Evolutionary conservation across 2,329 filamentous ascomycete genomes (phyloP).

Genomic region (Pseudogymnoascus sp.): DNA sequence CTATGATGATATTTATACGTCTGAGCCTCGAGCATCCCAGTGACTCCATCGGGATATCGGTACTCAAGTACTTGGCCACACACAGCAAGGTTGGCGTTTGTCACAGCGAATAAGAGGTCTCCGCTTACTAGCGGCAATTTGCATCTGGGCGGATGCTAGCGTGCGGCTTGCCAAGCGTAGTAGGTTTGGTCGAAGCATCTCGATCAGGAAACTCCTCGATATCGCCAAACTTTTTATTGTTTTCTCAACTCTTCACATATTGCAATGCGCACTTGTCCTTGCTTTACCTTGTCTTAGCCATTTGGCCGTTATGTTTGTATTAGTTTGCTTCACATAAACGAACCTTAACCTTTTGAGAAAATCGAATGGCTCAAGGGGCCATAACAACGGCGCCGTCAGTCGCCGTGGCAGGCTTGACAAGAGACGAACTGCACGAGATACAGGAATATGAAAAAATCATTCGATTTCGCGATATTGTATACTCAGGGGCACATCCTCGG

Average conservation of each 20-base stretch:
- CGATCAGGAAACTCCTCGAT: not conserved
- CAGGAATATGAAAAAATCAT: constrained; percentile 75
- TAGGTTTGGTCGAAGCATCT: not conserved
- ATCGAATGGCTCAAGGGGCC: constrained; percentile 31
- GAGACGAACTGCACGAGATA: constrained; percentile 51
- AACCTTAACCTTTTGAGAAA: constrained; percentile 18
- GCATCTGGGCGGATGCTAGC: not conserved
- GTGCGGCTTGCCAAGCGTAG: not conserved
- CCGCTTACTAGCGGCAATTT: constrained; percentile 10
- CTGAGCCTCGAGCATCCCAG: not conserved
- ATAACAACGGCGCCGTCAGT: constrained; percentile 30
- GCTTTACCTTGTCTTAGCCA: constrained; percentile 6
- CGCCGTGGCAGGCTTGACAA: constrained; percentile 30
- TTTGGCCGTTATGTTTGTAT: constrained; percentile 8
- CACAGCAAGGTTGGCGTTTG: not conserved
- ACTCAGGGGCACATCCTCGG: constrained; percentile 66
- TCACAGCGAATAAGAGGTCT: not conserved
- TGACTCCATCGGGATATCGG: constrained; percentile 1
- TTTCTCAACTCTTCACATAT: not conserved
- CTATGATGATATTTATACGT: not conserved
- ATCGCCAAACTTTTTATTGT: not conserved
- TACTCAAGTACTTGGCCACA: constrained; percentile 3
- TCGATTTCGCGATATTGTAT: constrained; percentile 70
- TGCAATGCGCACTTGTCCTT: not conserved
- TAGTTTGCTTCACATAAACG: constrained; percentile 6